Percentiles rank a stretch among this genome's conserved stretches.
These are phyloP conservation scores for Gonium pectorale DNA, from an alignment of 139 green algal species.

Conservation along the genomic window DNA sequence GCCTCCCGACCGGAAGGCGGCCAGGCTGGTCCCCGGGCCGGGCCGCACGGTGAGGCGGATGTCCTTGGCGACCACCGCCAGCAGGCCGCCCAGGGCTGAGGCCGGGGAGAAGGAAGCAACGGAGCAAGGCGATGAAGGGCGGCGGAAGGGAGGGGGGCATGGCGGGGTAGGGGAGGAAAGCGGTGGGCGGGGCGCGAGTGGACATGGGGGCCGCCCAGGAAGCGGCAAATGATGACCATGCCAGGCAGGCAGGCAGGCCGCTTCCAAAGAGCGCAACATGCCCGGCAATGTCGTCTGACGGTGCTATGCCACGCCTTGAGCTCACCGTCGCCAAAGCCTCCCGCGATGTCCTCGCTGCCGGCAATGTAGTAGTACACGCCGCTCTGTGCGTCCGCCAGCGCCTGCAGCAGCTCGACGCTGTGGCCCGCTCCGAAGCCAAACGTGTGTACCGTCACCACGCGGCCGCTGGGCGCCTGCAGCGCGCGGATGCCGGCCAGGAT, in stretches of 20 bases:
- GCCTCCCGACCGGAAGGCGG: slow-evolving; percentile 18
- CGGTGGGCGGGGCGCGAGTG: not conserved
- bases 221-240: too few relatives aligned
- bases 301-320: too few relatives aligned
- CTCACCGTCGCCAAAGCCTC: slow-evolving; percentile 35
- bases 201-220: not conserved
- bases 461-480: slow-evolving; percentile 7
- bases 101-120: too few relatives aligned
- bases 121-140: too few relatives aligned
- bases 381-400: slow-evolving; percentile 51
- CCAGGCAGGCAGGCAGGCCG: too few relatives aligned
- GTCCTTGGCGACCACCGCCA: slow-evolving; percentile 59
- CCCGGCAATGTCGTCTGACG: too few relatives aligned
- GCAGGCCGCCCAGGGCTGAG: slow-evolving; percentile 61
- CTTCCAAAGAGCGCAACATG: too few relatives aligned
- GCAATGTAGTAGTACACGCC: slow-evolving; percentile 68
- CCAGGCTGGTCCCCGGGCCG: not conserved
- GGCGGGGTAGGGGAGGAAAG: slow-evolving; percentile 47
- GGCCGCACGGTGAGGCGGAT: slow-evolving; percentile 39
- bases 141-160: not conserved
- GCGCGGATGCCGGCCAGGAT: slow-evolving; percentile 11
- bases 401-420: slow-evolving; percentile 55
- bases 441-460: slow-evolving; percentile 56
- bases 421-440: slow-evolving; percentile 60
- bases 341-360: slow-evolving; percentile 3